Conservation (phyloP, 73 alveolate species). For the Uronychia setigera region DNA sequence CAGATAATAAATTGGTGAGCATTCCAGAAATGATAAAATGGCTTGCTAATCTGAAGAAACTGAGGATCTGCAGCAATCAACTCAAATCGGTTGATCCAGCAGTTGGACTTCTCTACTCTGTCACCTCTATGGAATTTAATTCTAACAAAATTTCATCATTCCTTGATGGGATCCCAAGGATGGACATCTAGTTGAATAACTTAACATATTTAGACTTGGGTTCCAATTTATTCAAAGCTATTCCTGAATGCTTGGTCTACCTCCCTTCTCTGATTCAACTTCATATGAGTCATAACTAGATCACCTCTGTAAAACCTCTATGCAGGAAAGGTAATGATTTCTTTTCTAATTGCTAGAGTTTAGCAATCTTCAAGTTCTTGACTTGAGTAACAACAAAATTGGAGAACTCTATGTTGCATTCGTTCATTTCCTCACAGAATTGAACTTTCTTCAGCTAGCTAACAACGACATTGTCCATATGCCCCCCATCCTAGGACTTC, state of each 20-base stretch:
- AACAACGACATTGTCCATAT: constrained; percentile 50
- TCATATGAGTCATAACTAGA: constrained; percentile 45
- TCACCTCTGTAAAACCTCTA: constrained; percentile 39
- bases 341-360: constrained; percentile 8
- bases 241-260: constrained; percentile 23
- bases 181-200: constrained; percentile 8
- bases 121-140: constrained; percentile 22
- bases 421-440: constrained; percentile 25
- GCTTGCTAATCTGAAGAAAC: constrained; percentile 27
- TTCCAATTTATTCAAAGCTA: constrained; percentile 21
- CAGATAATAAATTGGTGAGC: constrained; percentile 16
- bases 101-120: constrained; percentile 7
- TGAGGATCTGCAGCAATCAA: constrained; percentile 30
- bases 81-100: constrained; percentile 28
- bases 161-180: constrained; percentile 31
- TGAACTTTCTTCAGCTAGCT: constrained; percentile 25
- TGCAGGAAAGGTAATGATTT: constrained; percentile 23
- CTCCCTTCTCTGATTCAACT: constrained; percentile 47
- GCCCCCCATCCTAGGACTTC: constrained; percentile 50
- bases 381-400: constrained; percentile 52
- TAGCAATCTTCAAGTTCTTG: constrained; percentile 35
- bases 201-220: constrained; percentile 42
- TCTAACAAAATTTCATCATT: constrained; percentile 28
- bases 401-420: constrained; percentile 50
- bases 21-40: constrained; percentile 47